A percentile compares a stretch with the other conserved stretches of the same genome.
Conservation (phyloP, 2,329 filamentous ascomycete species). For the Phialocephala sp. region DNA sequence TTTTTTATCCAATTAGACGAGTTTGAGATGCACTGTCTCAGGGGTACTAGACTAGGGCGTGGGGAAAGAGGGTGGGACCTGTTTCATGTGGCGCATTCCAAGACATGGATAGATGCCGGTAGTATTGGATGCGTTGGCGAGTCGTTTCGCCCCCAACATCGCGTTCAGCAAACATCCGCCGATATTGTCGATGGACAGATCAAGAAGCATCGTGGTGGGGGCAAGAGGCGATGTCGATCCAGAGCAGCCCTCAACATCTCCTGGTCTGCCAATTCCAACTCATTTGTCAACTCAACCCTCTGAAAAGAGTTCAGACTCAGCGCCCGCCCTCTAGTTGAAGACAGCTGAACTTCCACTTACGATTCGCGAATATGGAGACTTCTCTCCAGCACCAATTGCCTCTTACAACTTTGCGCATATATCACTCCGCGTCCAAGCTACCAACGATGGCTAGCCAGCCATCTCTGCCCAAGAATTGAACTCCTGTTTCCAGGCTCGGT, state of each 20-base stretch:
- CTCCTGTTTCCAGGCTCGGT: too few relatives aligned
- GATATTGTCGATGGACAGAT: too few relatives aligned
- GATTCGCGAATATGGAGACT: neutral
- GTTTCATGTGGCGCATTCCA: neutral
- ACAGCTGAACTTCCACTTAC: neutral
- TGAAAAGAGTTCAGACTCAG: neutral
- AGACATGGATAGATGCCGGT: neutral
- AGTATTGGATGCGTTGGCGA: neutral
- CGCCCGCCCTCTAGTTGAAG: neutral
- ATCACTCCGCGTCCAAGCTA: too few relatives aligned
- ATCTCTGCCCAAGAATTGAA: too few relatives aligned
- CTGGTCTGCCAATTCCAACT: too few relatives aligned
- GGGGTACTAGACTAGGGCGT: neutral
- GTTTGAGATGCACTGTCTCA: neutral
- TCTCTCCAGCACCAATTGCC: neutral
- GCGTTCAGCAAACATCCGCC: too few relatives aligned
- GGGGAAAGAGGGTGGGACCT: neutral
- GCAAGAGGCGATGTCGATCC: too few relatives aligned
- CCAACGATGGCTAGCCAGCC: too few relatives aligned
- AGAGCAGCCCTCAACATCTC: too few relatives aligned
- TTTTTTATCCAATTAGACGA: neutral
- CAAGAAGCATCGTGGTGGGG: too few relatives aligned
- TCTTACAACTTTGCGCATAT: neutral
- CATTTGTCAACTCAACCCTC: neutral
- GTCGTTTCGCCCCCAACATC: neutral